These are phyloP conservation scores for Cystobasidium sp. DNA, from an alignment of 1,284 basidiomycete genomes.

Conservation along the genomic window DNA sequence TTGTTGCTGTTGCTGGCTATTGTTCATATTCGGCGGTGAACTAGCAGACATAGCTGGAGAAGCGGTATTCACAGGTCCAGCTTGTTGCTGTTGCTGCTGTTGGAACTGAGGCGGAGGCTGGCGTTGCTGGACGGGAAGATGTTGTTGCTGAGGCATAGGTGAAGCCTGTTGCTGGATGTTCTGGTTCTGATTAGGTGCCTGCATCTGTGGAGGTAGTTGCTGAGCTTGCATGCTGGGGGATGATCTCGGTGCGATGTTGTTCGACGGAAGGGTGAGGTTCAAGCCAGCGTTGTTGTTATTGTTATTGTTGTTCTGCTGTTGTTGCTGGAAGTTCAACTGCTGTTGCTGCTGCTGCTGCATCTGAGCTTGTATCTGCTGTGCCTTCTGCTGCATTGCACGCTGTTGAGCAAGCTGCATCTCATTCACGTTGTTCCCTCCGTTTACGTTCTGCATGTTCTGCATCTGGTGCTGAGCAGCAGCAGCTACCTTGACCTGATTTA, in stretches of 20 bases:
- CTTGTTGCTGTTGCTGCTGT: constrained; percentile 21
- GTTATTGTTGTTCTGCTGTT: not conserved
- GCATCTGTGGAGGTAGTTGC: constrained; percentile 12
- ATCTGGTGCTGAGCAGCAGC: constrained; percentile 30
- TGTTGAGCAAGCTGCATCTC: constrained; percentile 38
- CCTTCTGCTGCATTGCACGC: constrained; percentile 41
- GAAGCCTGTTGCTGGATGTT: constrained; percentile 14
- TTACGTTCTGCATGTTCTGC: constrained; percentile 24
- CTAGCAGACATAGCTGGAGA: constrained; percentile 30
- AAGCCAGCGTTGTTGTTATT: not conserved
- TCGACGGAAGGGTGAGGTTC: constrained; percentile 9
- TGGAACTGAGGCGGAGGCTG: not conserved
- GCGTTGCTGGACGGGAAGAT: not conserved
- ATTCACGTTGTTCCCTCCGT: constrained; percentile 29
- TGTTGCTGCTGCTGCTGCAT: constrained; percentile 31
- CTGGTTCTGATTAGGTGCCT: constrained; percentile 6
- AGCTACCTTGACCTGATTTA: constrained; percentile 25
- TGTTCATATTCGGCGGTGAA: constrained; percentile 26
- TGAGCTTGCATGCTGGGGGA: constrained; percentile 26
- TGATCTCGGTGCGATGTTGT: not conserved
- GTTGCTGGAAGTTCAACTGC: constrained; percentile 20
- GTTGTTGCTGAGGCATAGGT: constrained; percentile 22
- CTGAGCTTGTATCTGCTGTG: constrained; percentile 35
- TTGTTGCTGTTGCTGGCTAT: constrained; percentile 10
- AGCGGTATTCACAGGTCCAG: constrained; percentile 8